Conservation (phyloP, 345 rosid species). For the Schrenkiella parvula region DNA sequence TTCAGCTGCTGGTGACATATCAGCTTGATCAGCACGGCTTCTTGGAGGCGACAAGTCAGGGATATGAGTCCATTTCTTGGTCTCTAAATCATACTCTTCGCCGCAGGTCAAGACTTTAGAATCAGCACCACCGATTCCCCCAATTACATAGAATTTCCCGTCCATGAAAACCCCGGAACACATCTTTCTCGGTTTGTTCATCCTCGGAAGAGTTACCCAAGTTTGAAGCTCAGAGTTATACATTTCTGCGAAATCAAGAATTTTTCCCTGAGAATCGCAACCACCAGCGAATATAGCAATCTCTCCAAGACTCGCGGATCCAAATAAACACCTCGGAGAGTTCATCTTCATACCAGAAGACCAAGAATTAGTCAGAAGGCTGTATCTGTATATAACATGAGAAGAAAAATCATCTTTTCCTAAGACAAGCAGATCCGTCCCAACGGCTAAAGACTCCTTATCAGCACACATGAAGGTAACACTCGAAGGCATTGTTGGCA, state of each 20-base stretch:
- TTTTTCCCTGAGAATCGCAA: constrained; percentile 58
- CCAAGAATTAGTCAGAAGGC: constrained; percentile 80
- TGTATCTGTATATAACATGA: constrained; percentile 79
- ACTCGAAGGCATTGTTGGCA: constrained; percentile 69
- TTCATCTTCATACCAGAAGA: constrained; percentile 71
- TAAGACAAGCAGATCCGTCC: constrained; percentile 87
- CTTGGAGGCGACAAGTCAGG: constrained; percentile 79
- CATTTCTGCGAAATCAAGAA: constrained; percentile 70
- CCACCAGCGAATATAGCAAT: constrained; percentile 89
- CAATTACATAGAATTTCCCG: constrained; percentile 81
- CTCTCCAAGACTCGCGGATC: constrained; percentile 92
- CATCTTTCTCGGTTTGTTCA: constrained; percentile 86
- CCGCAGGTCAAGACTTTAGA: constrained; percentile 62
- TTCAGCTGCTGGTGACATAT: constrained; percentile 58
- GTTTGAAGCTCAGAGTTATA: constrained; percentile 79
- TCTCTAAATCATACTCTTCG: constrained; percentile 72
- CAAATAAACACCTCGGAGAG: constrained; percentile 83
- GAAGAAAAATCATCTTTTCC: constrained; percentile 64
- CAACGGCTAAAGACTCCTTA: constrained; percentile 90
- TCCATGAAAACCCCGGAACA: constrained; percentile 94
- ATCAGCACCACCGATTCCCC: constrained; percentile 67
- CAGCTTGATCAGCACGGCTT: constrained; percentile 42
- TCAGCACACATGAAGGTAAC: constrained; percentile 70
- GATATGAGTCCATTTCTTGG: constrained; percentile 66
- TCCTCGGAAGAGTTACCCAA: constrained; percentile 62